These are phyloP conservation scores for Galeopsis tetrahit DNA, from an alignment of 257 asterid genomes.

Conservation along the genomic window DNA sequence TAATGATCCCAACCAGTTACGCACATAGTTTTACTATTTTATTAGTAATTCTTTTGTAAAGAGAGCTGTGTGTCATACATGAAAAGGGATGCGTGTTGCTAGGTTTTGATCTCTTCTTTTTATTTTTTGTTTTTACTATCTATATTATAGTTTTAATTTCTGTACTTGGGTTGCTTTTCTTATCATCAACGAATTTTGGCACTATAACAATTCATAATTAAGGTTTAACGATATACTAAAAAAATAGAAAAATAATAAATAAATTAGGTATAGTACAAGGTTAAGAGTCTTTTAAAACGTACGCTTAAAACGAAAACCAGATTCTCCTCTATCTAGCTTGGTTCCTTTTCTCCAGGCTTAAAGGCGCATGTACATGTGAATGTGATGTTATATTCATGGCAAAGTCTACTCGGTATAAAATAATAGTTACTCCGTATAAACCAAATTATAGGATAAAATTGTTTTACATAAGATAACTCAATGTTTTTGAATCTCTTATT, in stretches of 20 bases:
- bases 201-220: constrained; percentile 22
- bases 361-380: background rate
- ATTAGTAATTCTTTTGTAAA: constrained; percentile 48
- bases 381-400: background rate
- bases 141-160: constrained; percentile 23
- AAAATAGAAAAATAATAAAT: constrained; percentile 1
- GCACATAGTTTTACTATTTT: constrained; percentile 12
- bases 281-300: constrained; percentile 37
- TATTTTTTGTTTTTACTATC: constrained; percentile 42
- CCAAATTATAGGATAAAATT: too few relatives aligned
- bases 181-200: constrained; percentile 37
- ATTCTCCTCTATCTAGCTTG: background rate
- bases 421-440: too few relatives aligned
- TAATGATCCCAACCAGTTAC: too few relatives aligned
- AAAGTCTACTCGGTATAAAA: too few relatives aligned
- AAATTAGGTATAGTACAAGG: constrained; percentile 32
- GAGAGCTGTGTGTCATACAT: constrained; percentile 26
- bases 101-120: constrained; percentile 53
- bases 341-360: background rate
- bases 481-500: too few relatives aligned
- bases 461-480: too few relatives aligned
- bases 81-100: constrained; percentile 47
- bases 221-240: background rate
- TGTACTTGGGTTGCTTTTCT: constrained; percentile 32
- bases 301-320: background rate